Evolutionary conservation across 495 filamentous ascomycete genomes (phyloP).

Genomic region (Lophiotrema nucula): DNA sequence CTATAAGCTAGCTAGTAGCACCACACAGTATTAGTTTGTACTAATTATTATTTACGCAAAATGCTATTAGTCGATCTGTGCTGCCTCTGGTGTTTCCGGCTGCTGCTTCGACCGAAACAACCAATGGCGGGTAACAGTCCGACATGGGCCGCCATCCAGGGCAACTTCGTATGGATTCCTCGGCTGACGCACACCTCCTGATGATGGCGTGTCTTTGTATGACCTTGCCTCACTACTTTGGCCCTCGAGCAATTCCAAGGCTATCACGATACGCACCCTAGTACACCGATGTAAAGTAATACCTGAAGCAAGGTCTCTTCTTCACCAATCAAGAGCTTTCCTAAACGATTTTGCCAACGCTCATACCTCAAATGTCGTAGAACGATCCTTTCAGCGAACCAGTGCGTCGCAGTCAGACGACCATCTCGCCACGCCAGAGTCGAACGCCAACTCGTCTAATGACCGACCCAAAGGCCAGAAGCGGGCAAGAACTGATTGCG

Average conservation of each 20-base stretch:
- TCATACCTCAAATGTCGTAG: background rate
- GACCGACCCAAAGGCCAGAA: background rate
- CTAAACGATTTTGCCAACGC: background rate
- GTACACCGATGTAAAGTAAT: background rate
- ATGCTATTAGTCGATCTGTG: no score
- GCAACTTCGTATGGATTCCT: no score
- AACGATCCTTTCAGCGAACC: background rate
- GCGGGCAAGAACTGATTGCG: background rate
- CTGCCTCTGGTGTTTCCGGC: no score
- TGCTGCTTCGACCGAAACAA: no score
- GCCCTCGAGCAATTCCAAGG: background rate
- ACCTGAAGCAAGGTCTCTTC: background rate
- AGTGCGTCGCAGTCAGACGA: background rate
- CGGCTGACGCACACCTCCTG: no score
- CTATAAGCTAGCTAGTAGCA: no score
- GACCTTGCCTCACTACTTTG: background rate
- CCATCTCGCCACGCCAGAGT: background rate
- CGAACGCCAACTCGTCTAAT: background rate
- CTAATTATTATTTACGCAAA: no score
- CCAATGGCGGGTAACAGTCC: no score
- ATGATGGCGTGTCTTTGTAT: no score
- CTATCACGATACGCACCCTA: background rate
- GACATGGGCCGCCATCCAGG: no score
- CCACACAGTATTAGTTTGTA: no score
- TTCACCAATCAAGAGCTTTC: background rate